Conservation (phyloP, 176 grass and related monocot genomes). For the Musa acuminata region DNA sequence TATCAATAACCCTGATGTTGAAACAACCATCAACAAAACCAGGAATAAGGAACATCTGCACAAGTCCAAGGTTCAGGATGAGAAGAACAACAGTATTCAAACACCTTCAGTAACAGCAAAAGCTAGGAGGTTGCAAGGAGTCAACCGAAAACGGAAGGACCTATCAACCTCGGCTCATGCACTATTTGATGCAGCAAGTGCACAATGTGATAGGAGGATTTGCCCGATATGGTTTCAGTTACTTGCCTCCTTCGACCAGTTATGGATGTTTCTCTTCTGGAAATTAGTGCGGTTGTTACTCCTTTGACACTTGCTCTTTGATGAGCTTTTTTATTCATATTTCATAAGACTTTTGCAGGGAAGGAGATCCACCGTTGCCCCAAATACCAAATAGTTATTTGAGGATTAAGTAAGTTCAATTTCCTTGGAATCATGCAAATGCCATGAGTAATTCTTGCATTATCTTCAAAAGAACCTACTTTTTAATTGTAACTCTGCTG, state of each 20-base stretch:
- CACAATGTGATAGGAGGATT: constrained; percentile 39
- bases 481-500: no score
- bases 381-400: constrained; percentile 53
- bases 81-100: constrained; percentile 39
- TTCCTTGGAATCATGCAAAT: constrained; percentile 8
- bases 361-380: constrained; percentile 49
- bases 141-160: constrained; percentile 33
- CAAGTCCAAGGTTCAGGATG: constrained; percentile 41
- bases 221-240: constrained; percentile 70
- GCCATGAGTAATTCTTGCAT: background rate
- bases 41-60: constrained; percentile 34
- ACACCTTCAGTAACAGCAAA: constrained; percentile 7
- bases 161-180: constrained; percentile 20
- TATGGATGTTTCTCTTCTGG: constrained; percentile 6
- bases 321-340: constrained; percentile 26
- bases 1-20: constrained; percentile 27
- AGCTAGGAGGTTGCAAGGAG: constrained; percentile 32
- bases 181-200: constrained; percentile 24
- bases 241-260: constrained; percentile 61
- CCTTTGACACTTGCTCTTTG: constrained; percentile 23
- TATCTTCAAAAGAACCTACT: background rate
- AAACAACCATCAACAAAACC: constrained; percentile 33
- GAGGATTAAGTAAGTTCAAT: constrained; percentile 68
- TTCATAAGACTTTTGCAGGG: constrained; percentile 41
- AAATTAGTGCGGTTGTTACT: constrained; percentile 5